phyloP scores from a whole-genome alignment of 2,329 filamentous ascomycete species.

The Diaporthe sp. region DNA sequence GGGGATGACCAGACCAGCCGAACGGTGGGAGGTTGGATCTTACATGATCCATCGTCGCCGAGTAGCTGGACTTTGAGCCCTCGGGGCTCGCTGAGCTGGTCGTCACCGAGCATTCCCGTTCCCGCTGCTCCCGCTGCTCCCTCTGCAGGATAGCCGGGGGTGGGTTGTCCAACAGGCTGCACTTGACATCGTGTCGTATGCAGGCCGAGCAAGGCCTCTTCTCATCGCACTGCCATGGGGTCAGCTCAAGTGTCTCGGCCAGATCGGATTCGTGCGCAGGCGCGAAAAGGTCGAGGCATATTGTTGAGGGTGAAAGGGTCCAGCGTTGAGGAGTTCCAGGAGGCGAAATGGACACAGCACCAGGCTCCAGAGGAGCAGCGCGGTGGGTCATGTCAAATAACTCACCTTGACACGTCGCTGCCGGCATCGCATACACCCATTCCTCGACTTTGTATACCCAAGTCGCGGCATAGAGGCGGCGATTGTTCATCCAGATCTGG shows the following conservation, averaged over 20 bases:
- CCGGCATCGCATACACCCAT: constrained; percentile 43
- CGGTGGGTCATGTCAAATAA: constrained; percentile 4
- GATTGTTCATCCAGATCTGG: constrained; percentile 15
- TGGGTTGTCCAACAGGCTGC: constrained; percentile 42
- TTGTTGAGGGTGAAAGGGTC: constrained; percentile 11
- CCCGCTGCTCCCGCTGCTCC: constrained; percentile 16
- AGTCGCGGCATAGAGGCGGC: constrained; percentile 42
- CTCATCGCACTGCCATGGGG: constrained; percentile 42
- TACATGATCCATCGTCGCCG: constrained; percentile 36
- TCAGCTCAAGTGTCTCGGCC: constrained; percentile 13
- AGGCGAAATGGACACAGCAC: not conserved
- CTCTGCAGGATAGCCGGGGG: constrained; percentile 20
- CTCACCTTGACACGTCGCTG: constrained; percentile 44
- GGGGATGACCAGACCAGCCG: not conserved
- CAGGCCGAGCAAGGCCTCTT: constrained; percentile 44
- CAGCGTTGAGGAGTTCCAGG: not conserved
- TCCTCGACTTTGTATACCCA: constrained; percentile 44
- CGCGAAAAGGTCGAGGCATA: not conserved
- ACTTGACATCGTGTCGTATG: constrained; percentile 42
- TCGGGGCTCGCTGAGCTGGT: constrained; percentile 31
- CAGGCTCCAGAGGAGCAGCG: not conserved
- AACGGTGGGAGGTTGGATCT: not conserved
- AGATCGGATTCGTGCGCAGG: not conserved
- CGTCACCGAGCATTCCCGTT: not conserved
- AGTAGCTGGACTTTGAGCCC: constrained; percentile 49